Conservation (phyloP, 495 filamentous ascomycete genomes). For the Physcia stellaris region DNA sequence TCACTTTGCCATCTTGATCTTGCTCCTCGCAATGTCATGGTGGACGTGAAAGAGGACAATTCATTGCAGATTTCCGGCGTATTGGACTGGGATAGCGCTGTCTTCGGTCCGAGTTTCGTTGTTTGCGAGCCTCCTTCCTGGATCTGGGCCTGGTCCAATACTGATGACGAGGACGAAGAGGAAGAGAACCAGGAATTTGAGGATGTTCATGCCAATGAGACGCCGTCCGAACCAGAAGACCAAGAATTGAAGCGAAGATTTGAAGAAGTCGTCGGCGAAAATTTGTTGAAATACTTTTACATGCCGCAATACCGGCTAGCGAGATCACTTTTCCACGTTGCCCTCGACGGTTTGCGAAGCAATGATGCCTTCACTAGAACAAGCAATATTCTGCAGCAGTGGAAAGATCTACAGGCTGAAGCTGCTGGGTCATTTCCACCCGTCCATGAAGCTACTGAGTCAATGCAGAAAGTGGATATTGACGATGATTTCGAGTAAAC, state of each 20-base stretch:
- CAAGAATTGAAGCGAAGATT: conserved; percentile 16
- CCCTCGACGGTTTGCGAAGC: background rate
- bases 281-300: background rate
- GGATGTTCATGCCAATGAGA: conserved; percentile 16
- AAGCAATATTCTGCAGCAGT: background rate
- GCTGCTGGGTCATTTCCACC: background rate
- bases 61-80: conserved; percentile 14
- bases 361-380: background rate
- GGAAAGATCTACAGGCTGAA: background rate
- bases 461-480: background rate
- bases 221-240: conserved; percentile 8
- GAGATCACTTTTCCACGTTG: background rate
- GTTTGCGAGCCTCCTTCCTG: conserved; percentile 20
- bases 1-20: conserved; percentile 22
- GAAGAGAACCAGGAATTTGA: no score
- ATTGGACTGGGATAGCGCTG: conserved; percentile 24
- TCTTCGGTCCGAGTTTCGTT: conserved; percentile 20
- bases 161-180: conserved; percentile 17
- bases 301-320: background rate
- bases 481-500: background rate
- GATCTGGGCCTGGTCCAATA: conserved; percentile 20
- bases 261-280: conserved; percentile 12
- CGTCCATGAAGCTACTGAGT: background rate
- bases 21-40: conserved; percentile 22
- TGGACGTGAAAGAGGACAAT: conserved; percentile 4